These are phyloP conservation scores for Phytophthora pinifolia DNA, from an alignment of 352 stramenopile species.

Conservation along the genomic window DNA sequence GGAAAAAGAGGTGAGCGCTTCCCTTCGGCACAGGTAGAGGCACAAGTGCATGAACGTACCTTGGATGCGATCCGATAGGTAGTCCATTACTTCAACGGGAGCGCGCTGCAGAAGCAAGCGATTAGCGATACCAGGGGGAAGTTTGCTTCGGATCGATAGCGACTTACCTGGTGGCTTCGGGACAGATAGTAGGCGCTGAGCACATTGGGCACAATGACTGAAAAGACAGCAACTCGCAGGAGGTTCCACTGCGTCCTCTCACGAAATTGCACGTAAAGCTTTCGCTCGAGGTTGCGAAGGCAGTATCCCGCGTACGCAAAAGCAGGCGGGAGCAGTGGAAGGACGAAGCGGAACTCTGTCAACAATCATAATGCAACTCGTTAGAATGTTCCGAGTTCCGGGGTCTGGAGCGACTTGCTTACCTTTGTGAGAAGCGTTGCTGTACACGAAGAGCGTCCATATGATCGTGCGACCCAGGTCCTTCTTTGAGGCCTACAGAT, in stretches of 20 bases:
- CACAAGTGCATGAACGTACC: slow-evolving; percentile 25
- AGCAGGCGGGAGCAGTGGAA: slow-evolving; percentile 69
- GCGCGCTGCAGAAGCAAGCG: slow-evolving; percentile 41
- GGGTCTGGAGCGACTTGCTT: background rate
- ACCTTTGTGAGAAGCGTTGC: slow-evolving; percentile 83
- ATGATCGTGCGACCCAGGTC: slow-evolving; percentile 65
- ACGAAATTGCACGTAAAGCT: slow-evolving; percentile 55
- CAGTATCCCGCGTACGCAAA: slow-evolving; percentile 81
- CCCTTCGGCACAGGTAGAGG: background rate
- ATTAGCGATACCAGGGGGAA: background rate
- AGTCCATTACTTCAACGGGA: slow-evolving; percentile 82
- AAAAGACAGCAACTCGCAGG: slow-evolving; percentile 44
- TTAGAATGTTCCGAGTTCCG: background rate
- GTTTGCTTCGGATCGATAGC: slow-evolving; percentile 8
- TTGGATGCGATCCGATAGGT: slow-evolving; percentile 54
- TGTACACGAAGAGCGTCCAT: slow-evolving; percentile 78
- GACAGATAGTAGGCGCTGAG: slow-evolving; percentile 71
- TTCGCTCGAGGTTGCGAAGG: slow-evolving; percentile 66
- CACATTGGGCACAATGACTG: slow-evolving; percentile 66
- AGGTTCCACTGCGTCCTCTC: slow-evolving; percentile 60
- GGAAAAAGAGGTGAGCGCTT: background rate
- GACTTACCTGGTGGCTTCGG: slow-evolving; percentile 54
- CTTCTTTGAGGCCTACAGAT: slow-evolving; percentile 50
- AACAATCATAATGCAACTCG: background rate
- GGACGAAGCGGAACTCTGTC: slow-evolving; percentile 84